Evolutionary conservation across 139 green algal genomes (phyloP).

Genomic region (Nannochloris sp.): DNA sequence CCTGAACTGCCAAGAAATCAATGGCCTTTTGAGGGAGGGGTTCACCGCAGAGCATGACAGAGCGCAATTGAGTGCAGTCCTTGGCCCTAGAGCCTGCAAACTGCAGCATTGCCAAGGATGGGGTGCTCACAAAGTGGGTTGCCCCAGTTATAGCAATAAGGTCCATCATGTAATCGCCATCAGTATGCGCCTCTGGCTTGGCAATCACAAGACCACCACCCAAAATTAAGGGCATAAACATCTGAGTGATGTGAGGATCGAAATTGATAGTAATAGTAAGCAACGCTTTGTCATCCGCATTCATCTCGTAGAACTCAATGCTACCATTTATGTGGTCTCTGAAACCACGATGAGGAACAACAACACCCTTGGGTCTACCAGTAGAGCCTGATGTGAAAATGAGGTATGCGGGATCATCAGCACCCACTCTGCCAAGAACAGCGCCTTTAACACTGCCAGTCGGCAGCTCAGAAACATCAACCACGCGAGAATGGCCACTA

Average conservation of each 20-base stretch:
- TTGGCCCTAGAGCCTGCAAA: too few relatives aligned
- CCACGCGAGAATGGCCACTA: neutral
- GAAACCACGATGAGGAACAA: slow-evolving; percentile 27
- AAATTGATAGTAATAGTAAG: too few relatives aligned
- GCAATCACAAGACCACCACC: neutral
- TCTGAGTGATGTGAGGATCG: slow-evolving; percentile 10
- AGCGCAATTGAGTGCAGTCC: too few relatives aligned
- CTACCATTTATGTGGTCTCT: slow-evolving; percentile 5
- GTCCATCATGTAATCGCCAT: slow-evolving; percentile 1
- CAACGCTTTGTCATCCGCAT: neutral
- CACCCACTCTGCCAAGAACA: neutral
- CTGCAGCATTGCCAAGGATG: too few relatives aligned
- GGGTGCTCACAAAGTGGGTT: too few relatives aligned
- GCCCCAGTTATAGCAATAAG: slow-evolving; percentile 2
- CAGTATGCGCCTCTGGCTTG: slow-evolving; percentile 2
- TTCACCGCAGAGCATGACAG: too few relatives aligned
- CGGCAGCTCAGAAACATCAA: too few relatives aligned
- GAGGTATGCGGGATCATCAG: slow-evolving; percentile 31
- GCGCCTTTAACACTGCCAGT: neutral
- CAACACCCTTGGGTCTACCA: too few relatives aligned
- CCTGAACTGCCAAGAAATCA: too few relatives aligned
- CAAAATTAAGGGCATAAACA: neutral
- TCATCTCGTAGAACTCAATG: too few relatives aligned
- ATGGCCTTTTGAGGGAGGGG: too few relatives aligned
- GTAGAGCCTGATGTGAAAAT: slow-evolving; percentile 59